Conservation (phyloP, 495 filamentous ascomycete genomes). For the Saxophila tyrrhenica region DNA sequence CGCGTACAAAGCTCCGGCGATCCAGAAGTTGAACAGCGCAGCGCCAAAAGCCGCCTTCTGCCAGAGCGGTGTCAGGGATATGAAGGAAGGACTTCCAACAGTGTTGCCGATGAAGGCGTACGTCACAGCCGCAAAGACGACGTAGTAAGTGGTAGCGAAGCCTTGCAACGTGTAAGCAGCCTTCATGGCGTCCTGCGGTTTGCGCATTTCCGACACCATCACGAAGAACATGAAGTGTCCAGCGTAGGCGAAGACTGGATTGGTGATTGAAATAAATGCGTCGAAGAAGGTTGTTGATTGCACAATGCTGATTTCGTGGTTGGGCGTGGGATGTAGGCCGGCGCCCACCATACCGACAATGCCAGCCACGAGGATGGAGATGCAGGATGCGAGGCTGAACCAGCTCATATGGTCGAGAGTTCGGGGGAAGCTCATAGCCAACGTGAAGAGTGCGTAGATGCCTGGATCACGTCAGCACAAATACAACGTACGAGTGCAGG, state of each 20-base stretch:
- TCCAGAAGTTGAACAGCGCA: slow-evolving; percentile 36
- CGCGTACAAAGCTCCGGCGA: slow-evolving; percentile 42
- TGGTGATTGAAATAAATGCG: slow-evolving; percentile 33
- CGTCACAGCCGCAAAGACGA: slow-evolving; percentile 39
- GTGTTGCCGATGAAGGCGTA: slow-evolving; percentile 44
- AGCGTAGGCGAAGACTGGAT: slow-evolving; percentile 36
- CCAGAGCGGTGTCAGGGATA: slow-evolving; percentile 34
- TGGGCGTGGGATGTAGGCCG: slow-evolving; percentile 26
- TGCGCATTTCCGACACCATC: slow-evolving; percentile 48
- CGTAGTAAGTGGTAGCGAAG: slow-evolving; percentile 42
- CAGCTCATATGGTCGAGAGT: slow-evolving; percentile 24
- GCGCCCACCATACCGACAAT: slow-evolving; percentile 36
- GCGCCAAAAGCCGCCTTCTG: slow-evolving; percentile 42
- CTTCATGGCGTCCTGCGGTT: slow-evolving; percentile 45
- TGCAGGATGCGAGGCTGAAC: slow-evolving; percentile 22
- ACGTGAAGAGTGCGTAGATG: slow-evolving; percentile 34
- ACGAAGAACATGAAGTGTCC: slow-evolving; percentile 43
- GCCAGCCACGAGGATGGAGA: slow-evolving; percentile 31
- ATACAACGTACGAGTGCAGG: background rate
- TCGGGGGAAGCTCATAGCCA: slow-evolving; percentile 26
- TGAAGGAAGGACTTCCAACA: slow-evolving; percentile 41
- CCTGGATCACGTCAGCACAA: slow-evolving; percentile 20
- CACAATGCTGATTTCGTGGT: slow-evolving; percentile 15
- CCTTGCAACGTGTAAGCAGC: slow-evolving; percentile 35
- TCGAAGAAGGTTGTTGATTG: slow-evolving; percentile 26